Evolutionary conservation across 2,329 filamentous ascomycete genomes (phyloP).

Genomic region (Fusarium sp.): DNA sequence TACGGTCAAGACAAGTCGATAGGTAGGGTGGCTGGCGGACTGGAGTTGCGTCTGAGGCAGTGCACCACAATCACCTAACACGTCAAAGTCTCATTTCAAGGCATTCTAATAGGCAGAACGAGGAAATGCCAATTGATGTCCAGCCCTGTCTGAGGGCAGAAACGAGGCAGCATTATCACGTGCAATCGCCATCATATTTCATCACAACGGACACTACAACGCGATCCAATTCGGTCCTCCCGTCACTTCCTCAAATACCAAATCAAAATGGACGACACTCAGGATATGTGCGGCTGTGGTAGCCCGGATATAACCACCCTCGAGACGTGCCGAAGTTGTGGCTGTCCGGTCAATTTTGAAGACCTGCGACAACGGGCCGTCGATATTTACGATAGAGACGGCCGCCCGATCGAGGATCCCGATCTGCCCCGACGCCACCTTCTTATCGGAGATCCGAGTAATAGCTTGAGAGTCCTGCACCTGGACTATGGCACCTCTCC

Average conservation of each 20-base stretch:
- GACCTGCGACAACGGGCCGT: neutral
- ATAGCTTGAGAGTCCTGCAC: neutral
- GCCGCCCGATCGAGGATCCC: neutral
- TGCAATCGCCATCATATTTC: neutral
- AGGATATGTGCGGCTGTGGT: neutral
- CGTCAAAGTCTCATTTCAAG: neutral
- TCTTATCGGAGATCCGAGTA: fast-evolving
- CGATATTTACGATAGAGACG: neutral
- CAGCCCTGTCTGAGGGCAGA: neutral
- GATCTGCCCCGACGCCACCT: neutral
- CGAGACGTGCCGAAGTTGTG: neutral
- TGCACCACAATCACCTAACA: too few species aligned
- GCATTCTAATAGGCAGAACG: neutral
- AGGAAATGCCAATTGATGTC: neutral
- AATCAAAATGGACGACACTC: neutral
- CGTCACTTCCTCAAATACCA: neutral
- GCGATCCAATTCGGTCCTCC: neutral
- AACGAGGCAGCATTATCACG: neutral
- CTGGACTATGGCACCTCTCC: neutral
- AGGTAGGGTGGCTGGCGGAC: too few species aligned
- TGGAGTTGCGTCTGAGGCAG: too few species aligned
- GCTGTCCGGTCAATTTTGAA: neutral
- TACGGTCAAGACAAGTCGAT: too few species aligned
- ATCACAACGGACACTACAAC: neutral
- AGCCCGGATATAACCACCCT: neutral